These are phyloP conservation scores for Alternaria atra DNA, from an alignment of 2,329 filamentous ascomycete species.

Conservation along the genomic window DNA sequence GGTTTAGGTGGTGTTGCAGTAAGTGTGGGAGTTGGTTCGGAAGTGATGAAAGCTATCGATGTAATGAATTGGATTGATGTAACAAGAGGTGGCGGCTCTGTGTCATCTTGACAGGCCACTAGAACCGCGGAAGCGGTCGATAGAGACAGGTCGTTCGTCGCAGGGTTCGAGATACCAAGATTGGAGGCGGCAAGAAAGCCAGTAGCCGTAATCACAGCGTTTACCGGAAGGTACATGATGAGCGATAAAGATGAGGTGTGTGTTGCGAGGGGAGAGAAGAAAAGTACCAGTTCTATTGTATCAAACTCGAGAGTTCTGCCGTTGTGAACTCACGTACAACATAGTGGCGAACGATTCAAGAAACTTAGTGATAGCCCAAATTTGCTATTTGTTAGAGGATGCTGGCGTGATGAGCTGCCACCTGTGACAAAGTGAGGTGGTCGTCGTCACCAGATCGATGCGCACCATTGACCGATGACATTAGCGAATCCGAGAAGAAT, in stretches of 20 bases:
- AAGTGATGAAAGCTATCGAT: not conserved
- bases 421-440: not conserved
- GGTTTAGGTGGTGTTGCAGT: not conserved
- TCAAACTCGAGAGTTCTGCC: not conserved
- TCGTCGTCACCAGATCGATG: not conserved
- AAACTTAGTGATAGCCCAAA: not conserved
- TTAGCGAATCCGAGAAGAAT: too few relatives aligned
- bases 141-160: not conserved
- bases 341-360: not conserved
- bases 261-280: not conserved
- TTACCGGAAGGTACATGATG: not conserved
- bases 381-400: not conserved
- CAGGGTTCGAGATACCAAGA: not conserved
- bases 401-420: not conserved
- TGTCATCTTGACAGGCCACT: not conserved
- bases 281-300: not conserved
- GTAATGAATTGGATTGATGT: not conserved
- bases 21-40: not conserved
- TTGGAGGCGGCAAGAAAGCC: not conserved
- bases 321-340: not conserved
- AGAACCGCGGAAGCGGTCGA: not conserved
- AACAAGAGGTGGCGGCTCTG: not conserved
- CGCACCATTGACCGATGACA: not conserved
- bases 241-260: not conserved
- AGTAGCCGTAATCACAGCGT: not conserved